Conservation (phyloP, 495 filamentous ascomycete genomes). For the Opeltia flavorubescens region DNA sequence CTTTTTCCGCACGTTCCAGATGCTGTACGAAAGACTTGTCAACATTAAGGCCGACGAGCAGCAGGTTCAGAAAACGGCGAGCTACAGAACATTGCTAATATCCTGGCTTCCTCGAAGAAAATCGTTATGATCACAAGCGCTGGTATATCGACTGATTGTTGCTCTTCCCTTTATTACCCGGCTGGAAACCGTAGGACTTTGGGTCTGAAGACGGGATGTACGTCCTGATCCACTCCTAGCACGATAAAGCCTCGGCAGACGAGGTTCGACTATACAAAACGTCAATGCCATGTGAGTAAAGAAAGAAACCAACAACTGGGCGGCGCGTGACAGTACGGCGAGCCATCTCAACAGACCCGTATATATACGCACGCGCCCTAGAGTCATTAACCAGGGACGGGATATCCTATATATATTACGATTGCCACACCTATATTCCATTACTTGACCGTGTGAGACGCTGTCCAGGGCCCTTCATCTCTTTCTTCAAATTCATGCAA, state of each 20-base stretch:
- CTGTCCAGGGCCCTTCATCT: no score
- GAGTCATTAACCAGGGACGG: no score
- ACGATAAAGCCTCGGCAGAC: slow-evolving; percentile 26
- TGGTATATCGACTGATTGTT: slow-evolving; percentile 59
- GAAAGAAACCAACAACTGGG: no score
- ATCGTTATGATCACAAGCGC: slow-evolving; percentile 54
- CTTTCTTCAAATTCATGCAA: no score
- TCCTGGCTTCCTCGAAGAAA: slow-evolving; percentile 43
- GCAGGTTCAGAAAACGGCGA: slow-evolving; percentile 44
- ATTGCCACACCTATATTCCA: no score
- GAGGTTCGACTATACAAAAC: no score
- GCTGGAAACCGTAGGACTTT: slow-evolving; percentile 42
- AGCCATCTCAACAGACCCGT: no score
- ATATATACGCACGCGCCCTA: no score
- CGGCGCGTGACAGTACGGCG: no score
- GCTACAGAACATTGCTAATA: slow-evolving; percentile 46
- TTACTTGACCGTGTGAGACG: no score
- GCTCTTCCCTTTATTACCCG: slow-evolving; percentile 47
- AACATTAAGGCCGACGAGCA: slow-evolving; percentile 66
- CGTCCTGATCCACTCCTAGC: slow-evolving; percentile 51
- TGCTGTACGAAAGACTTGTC: slow-evolving; percentile 68
- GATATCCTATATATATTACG: no score
- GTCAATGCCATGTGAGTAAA: no score
- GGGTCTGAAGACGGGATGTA: slow-evolving; percentile 57
- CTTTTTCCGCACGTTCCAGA: slow-evolving; percentile 85